A percentile compares a stretch with the other conserved stretches of the same genome.
Conservation (phyloP, 352 stramenopile genomes). For the Phytophthora sansomeana region DNA sequence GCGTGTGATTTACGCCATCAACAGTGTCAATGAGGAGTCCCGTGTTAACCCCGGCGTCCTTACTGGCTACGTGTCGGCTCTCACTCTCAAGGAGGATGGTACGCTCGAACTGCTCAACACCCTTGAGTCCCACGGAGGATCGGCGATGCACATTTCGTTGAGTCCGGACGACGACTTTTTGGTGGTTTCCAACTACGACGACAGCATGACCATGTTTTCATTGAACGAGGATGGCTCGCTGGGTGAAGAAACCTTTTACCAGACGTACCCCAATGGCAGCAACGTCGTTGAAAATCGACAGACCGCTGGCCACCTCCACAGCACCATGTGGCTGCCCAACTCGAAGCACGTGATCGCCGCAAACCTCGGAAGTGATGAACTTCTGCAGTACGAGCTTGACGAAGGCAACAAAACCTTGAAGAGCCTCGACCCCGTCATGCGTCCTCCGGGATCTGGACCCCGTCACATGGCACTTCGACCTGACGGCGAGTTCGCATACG, state of each 20-base stretch:
- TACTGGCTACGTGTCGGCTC: conserved; percentile 63
- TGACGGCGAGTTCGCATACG: conserved; percentile 56
- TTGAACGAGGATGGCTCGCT: conserved; percentile 59
- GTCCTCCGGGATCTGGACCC: conserved; percentile 53
- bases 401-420: conserved; percentile 44
- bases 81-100: conserved; percentile 43
- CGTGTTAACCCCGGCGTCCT: conserved; percentile 25
- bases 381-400: conserved; percentile 62
- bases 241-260: conserved; percentile 36
- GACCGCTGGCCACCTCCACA: conserved; percentile 66
- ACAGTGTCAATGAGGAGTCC: conserved; percentile 55
- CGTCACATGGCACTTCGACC: conserved; percentile 70
- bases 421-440: conserved; percentile 30
- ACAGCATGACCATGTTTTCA: conserved; percentile 65
- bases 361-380: conserved; percentile 70
- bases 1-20: conserved; percentile 60
- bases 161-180: conserved; percentile 61
- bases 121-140: conserved; percentile 53
- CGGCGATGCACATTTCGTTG: conserved; percentile 57
- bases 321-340: conserved; percentile 63
- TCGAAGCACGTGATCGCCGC: conserved; percentile 52
- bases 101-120: conserved; percentile 58
- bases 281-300: conserved; percentile 46
- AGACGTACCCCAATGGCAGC: conserved; percentile 52
- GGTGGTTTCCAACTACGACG: conserved; percentile 73